Evolutionary conservation across 2,329 filamentous ascomycete genomes (phyloP).

Genomic region (Beauveria australis): DNA sequence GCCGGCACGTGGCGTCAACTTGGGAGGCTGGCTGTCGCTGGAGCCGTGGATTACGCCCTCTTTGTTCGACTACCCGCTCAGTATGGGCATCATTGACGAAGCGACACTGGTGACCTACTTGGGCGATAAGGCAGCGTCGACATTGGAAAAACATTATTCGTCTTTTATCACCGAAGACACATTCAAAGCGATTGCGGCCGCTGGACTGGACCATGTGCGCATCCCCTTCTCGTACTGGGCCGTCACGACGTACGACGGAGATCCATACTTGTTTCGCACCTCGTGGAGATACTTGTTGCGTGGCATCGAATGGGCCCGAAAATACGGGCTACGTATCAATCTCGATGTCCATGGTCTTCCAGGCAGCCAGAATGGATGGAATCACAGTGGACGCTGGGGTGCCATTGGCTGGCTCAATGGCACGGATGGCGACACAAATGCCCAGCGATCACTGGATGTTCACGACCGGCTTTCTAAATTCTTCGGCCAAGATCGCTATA

Average conservation of each 20-base stretch:
- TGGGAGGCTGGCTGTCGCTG: conserved; percentile 88
- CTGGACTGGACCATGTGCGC: conserved; percentile 92
- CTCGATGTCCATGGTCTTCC: conserved; percentile 88
- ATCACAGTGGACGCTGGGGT: conserved; percentile 82
- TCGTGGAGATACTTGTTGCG: conserved; percentile 91
- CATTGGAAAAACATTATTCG: conserved; percentile 86
- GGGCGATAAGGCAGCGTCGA: conserved; percentile 55
- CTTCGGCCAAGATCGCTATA: conserved; percentile 88
- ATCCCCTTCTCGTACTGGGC: conserved; percentile 97
- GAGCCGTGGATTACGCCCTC: conserved; percentile 96
- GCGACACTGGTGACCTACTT: conserved; percentile 69
- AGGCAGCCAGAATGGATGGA: conserved; percentile 96
- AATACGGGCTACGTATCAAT: conserved; percentile 86
- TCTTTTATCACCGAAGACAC: conserved; percentile 78
- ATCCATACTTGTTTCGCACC: conserved; percentile 80
- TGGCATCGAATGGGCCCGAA: conserved; percentile 86
- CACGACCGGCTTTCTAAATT: conserved; percentile 83
- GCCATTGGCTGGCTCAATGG: conserved; percentile 83
- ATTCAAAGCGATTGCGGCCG: conserved; percentile 74
- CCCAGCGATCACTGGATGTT: conserved; percentile 73
- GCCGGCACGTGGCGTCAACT: conserved; percentile 81
- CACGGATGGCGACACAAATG: conserved; percentile 71
- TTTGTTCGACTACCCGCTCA: conserved; percentile 63
- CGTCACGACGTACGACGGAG: conserved; percentile 71
- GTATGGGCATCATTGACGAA: conserved; percentile 71